phyloP scores from a whole-genome alignment of 2,329 filamentous ascomycete genomes.

The Aspergillus ochraceus region DNA sequence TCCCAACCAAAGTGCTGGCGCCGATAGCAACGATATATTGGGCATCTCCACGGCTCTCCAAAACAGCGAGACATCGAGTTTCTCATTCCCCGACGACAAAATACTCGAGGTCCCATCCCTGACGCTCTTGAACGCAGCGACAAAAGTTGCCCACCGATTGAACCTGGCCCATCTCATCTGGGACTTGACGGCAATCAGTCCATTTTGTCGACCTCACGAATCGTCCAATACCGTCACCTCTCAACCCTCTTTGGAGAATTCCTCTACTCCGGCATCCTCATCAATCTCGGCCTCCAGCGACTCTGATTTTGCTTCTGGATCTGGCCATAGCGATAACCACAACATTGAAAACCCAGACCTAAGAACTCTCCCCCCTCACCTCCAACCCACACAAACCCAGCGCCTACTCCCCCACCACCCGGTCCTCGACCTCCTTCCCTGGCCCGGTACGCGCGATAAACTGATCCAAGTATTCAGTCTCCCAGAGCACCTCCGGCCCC shows the following conservation, averaged over 20 bases:
- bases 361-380: slow-evolving; percentile 46
- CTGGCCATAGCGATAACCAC: slow-evolving; percentile 9
- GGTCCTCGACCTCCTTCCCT: slow-evolving; percentile 58
- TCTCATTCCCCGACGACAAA: slow-evolving; percentile 49
- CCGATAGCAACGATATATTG: not conserved
- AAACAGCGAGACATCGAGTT: slow-evolving; percentile 11
- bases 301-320: slow-evolving; percentile 1
- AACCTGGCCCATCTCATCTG: slow-evolving; percentile 46
- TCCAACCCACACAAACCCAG: slow-evolving; percentile 55
- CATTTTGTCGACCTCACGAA: slow-evolving; percentile 39
- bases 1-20: too few relatives aligned
- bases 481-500: slow-evolving; percentile 50
- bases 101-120: slow-evolving; percentile 52
- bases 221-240: not conserved
- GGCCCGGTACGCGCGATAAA: slow-evolving; percentile 56
- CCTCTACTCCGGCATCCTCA: slow-evolving; percentile 13
- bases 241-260: slow-evolving; percentile 3
- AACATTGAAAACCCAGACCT: not conserved
- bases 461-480: slow-evolving; percentile 54
- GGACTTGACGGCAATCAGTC: slow-evolving; percentile 49
- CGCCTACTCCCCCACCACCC: slow-evolving; percentile 56
- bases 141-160: slow-evolving; percentile 51
- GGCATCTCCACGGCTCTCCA: not conserved
- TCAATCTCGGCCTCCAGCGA: slow-evolving; percentile 12
- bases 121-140: slow-evolving; percentile 47